Evolutionary conservation across 371 early-diverging fungal species (phyloP), one percentile per base, ranked within the genome.

Genomic region (Cokeromyces recurvatus): DNA sequence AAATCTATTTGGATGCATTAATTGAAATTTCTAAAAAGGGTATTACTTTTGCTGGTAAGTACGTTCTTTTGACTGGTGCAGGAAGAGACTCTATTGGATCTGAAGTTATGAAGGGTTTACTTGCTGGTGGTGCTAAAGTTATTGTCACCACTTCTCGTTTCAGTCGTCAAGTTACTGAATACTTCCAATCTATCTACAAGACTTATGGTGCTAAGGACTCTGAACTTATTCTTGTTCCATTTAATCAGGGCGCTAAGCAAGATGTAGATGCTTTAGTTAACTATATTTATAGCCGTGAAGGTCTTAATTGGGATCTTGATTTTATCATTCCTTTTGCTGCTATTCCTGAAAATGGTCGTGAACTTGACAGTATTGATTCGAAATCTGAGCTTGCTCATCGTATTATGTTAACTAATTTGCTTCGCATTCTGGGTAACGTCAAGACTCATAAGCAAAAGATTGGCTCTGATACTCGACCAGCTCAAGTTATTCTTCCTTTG

Each of bases 301-400:
- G 91, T 46, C 78, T 96, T 22, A 79, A 81, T 55, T 91, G 91
- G 91, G 92, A 94, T 71, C 82, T 95, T 56, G 97, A 97, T 74
- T 89, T 80, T 59, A 78, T 97, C 48, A 79, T 97, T 62, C 97
- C 97, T 22, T 97, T 97, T 69, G 97, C 95, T 39, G 96, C 97
- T 29, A 87, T 94, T 39, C 80, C 90, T 29, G 95, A 90, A 53
- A 84, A 90, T 32, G 96, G 94, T 45, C 77, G 90, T 61, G 92
- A 95, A 59, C 79, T 97, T 27, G 86, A 88, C 41, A 68, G 72
- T 32, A 85, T 97, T 50, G 94, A 92, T 62, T 85, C 87, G 29
- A 74, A 79, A 60, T 83, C 92, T 31, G 97, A 97, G 73, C 77
- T 97, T 43, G 90, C 95, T 43, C 90, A 91, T 59, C 86, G 93